Conservation (phyloP, 2,329 filamentous ascomycete genomes). For the Aureobasidium namibiae region DNA sequence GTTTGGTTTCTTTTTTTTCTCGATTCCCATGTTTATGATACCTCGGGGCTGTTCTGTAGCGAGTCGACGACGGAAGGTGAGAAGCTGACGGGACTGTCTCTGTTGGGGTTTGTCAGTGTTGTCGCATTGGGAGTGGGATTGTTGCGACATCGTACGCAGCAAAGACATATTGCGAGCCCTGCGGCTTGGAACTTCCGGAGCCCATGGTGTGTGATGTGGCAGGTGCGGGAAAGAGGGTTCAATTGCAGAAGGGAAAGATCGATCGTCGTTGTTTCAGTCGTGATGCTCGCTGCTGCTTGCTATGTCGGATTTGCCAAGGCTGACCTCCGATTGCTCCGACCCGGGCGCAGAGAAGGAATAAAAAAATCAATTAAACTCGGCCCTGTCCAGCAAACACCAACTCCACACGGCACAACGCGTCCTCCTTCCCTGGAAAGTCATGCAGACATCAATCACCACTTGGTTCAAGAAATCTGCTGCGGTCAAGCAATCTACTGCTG, state of each 20-base stretch:
- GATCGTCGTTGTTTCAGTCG: not conserved
- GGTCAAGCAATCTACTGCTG: slow-evolving; percentile 20
- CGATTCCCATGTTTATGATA: slow-evolving; percentile 43
- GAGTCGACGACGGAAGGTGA: slow-evolving; percentile 76
- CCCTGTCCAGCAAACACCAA: too few species aligned
- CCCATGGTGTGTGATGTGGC: slow-evolving; percentile 41
- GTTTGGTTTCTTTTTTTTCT: not conserved
- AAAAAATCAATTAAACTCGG: slow-evolving; percentile 10
- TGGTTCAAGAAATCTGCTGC: slow-evolving; percentile 40
- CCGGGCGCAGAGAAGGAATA: not conserved
- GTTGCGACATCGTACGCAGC: slow-evolving; percentile 53
- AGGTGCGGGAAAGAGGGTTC: slow-evolving; percentile 5
- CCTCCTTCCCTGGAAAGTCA: not conserved
- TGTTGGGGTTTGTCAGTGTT: slow-evolving; percentile 22
- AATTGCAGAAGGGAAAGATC: not conserved
- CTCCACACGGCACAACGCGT: not conserved
- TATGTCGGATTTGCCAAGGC: slow-evolving; percentile 11
- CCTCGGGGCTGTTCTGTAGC: slow-evolving; percentile 78
- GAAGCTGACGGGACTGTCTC: slow-evolving; percentile 58
- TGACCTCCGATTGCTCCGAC: slow-evolving; percentile 1
- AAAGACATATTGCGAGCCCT: slow-evolving; percentile 53
- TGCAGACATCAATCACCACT: slow-evolving; percentile 38
- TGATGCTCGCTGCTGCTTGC: not conserved
- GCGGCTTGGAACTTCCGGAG: slow-evolving; percentile 53
- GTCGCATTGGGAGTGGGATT: too few species aligned